Base-by-base conservation (phyloP, 73 alveolate genomes). In the Strombidium stylifer region DNA sequence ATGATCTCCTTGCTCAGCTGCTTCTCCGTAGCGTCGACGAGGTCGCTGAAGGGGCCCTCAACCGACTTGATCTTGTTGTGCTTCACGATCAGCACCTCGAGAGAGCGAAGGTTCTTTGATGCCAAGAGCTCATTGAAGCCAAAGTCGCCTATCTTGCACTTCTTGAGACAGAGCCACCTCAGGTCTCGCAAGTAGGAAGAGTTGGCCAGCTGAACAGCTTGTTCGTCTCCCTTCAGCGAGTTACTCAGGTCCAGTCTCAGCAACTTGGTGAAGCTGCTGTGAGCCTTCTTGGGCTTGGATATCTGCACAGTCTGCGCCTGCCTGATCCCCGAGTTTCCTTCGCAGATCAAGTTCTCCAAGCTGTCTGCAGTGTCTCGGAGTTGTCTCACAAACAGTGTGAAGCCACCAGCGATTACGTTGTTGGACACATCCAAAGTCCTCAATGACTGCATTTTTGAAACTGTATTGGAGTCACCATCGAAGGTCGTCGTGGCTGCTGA, bases 1-100 rank as follows among this genome's bases (percentile, higher is more conserved):
- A 64, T 64, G 1, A 46, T 19, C 14, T 46, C 66, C 55, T 64
- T 64, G 18, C 45, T 64, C 3, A 16, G 11, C 15, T 11, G 8
- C 36, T 46, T 64, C 8, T 64, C 78, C 41, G 41, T 65, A 3
- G n/a, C 20, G 16, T 64, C 78, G 5, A 44, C 78, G 5, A 64
- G 20, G 30, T 44, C 64, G 15, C 34, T 1, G 45, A 40, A 44
- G 15, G 78, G 78, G 12, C 66, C 64, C 20, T 45, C 66, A 5
- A 64, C 41, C 4, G 44, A 16, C 18, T 53, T 26, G 37, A 64
- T 25, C 4, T 28, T 42, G 37, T 64, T 64, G 35, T 64, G 41
- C 44, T 55, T 42, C 30, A 64, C 5, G 27, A 64, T 24, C 2
- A 64, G 40, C 15, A 44, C 39, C 12, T 64, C 78, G 23, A 64